These are phyloP conservation scores for Umbelopsis sp. DNA, from an alignment of 371 early-diverging fungal genomes.

Conservation along the genomic window DNA sequence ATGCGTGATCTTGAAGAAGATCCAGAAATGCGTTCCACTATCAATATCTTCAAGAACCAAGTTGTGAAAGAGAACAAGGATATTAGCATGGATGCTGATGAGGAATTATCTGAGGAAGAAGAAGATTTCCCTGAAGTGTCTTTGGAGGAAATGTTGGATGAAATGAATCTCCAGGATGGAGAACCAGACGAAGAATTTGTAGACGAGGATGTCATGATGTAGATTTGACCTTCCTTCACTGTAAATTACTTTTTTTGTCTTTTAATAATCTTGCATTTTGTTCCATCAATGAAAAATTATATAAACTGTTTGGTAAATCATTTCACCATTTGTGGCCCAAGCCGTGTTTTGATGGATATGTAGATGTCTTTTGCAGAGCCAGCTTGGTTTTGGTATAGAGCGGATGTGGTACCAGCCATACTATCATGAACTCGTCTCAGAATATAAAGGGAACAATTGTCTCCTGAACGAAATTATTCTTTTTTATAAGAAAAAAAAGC, in stretches of 20 bases:
- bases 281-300: too few relatives aligned
- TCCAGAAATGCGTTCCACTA: conserved; percentile 88
- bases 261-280: too few relatives aligned
- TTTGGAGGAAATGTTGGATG: conserved; percentile 91
- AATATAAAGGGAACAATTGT: too few relatives aligned
- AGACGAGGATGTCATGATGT: conserved; percentile 44
- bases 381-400: too few relatives aligned
- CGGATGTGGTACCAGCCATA: too few relatives aligned
- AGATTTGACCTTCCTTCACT: neutral
- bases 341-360: too few relatives aligned
- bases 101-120: conserved; percentile 46
- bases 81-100: conserved; percentile 46
- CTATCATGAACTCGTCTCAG: too few relatives aligned
- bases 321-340: too few relatives aligned
- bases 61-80: conserved; percentile 30
- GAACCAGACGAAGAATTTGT: conserved; percentile 45
- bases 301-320: too few relatives aligned
- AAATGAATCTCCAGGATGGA: conserved; percentile 71
- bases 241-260: conserved; percentile 1
- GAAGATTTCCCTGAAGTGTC: conserved; percentile 91
- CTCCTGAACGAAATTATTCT: too few relatives aligned
- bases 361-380: too few relatives aligned
- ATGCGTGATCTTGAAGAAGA: conserved; percentile 97
- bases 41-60: conserved; percentile 87
- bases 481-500: too few relatives aligned